These are phyloP conservation scores for Hypoxylon crocopeplum DNA, from an alignment of 495 filamentous ascomycete species.

Conservation along the genomic window DNA sequence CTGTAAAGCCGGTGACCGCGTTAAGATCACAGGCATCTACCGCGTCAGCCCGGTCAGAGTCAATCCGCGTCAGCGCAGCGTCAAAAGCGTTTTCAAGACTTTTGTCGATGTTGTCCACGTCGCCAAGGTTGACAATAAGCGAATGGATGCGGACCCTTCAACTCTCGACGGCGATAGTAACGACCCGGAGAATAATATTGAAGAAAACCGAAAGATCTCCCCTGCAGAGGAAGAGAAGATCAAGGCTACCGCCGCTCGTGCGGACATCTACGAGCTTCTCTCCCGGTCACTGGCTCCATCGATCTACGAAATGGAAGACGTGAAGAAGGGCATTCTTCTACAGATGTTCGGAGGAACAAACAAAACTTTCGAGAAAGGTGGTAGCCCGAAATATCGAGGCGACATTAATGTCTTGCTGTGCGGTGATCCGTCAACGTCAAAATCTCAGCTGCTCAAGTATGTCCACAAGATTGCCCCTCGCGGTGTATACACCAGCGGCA, in stretches of 20 bases:
- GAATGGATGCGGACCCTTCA: slow-evolving; percentile 88
- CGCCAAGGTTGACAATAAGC: slow-evolving; percentile 93
- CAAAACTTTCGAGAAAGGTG: slow-evolving; percentile 96
- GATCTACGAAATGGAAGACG: slow-evolving; percentile 97
- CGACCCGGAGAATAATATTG: slow-evolving; percentile 73
- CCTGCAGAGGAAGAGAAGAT: slow-evolving; percentile 96
- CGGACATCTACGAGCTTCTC: slow-evolving; percentile 93
- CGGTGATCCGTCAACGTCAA: slow-evolving; percentile 94
- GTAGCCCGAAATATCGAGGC: slow-evolving; percentile 91
- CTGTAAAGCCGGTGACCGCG: slow-evolving; percentile 95
- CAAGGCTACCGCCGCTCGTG: slow-evolving; percentile 75
- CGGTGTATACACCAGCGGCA: slow-evolving; percentile 96
- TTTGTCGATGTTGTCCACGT: slow-evolving; percentile 95
- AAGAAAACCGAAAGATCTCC: slow-evolving; percentile 80
- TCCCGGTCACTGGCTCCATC: slow-evolving; percentile 91
- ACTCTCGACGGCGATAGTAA: slow-evolving; percentile 81
- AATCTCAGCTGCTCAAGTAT: slow-evolving; percentile 92
- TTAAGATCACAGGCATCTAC: slow-evolving; percentile 97
- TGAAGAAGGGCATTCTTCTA: slow-evolving; percentile 96
- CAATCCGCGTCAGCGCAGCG: slow-evolving; percentile 87
- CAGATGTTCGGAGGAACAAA: slow-evolving; percentile 99
- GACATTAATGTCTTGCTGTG: slow-evolving; percentile 98
- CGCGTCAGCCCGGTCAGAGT: slow-evolving; percentile 93
- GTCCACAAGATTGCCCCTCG: slow-evolving; percentile 97
- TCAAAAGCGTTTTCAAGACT: slow-evolving; percentile 96